phyloP scores from a whole-genome alignment of 148 eudicot genomes.

The Selenicereus undatus region DNA sequence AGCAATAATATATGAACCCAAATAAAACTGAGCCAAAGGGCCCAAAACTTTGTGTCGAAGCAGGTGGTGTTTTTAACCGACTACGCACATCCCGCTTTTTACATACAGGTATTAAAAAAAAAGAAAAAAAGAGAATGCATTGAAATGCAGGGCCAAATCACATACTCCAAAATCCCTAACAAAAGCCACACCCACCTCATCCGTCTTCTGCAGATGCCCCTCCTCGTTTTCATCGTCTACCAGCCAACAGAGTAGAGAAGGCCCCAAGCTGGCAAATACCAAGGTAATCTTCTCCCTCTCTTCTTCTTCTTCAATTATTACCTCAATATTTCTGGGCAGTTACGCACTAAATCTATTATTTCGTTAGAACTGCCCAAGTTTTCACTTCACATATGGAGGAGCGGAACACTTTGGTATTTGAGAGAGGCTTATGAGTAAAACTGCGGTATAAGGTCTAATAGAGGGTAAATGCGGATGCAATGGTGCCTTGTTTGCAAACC shows the following conservation, averaged over 20 bases:
- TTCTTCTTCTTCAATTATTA: background rate
- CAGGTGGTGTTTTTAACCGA: too few relatives aligned
- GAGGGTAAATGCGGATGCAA: constrained; percentile 32
- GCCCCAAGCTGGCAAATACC: background rate
- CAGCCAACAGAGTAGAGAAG: constrained; percentile 9
- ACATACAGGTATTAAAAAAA: too few relatives aligned
- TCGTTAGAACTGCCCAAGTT: background rate
- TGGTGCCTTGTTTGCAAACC: constrained; percentile 38
- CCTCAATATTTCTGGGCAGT: too few relatives aligned
- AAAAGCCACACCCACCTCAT: too few relatives aligned
- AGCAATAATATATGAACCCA: too few relatives aligned
- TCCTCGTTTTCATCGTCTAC: background rate
- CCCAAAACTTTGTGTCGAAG: too few relatives aligned
- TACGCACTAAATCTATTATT: background rate
- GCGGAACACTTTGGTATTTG: background rate
- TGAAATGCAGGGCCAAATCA: too few relatives aligned
- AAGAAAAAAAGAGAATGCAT: too few relatives aligned
- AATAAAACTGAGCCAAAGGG: too few relatives aligned
- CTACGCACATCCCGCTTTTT: too few relatives aligned
- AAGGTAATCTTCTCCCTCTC: constrained; percentile 5
- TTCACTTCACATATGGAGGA: background rate
- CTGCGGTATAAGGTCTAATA: background rate
- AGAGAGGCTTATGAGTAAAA: background rate
- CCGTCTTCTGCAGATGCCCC: background rate
- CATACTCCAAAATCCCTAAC: too few relatives aligned